A percentile compares a stretch with the other conserved stretches of the same genome.
phyloP scores from a whole-genome alignment of 345 rosid species.

The Capsella bursapastoris region DNA sequence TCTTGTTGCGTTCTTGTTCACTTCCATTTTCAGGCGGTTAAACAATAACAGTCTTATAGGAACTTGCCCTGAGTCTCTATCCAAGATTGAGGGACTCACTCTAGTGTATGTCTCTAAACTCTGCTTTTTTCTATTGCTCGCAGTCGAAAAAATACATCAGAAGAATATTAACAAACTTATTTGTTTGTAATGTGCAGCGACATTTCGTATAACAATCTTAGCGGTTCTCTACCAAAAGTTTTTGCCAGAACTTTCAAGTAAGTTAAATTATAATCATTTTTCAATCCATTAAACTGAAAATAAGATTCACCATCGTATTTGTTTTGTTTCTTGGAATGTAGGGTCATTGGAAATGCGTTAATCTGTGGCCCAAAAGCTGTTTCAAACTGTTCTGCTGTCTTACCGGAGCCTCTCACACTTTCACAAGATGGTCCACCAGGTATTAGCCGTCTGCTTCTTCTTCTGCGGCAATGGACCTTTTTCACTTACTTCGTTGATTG shows the following conservation, averaged over 20 bases:
- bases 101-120: slow-evolving; percentile 69
- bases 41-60: slow-evolving; percentile 96
- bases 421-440: slow-evolving; percentile 77
- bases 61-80: slow-evolving; percentile 75
- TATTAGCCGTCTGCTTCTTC: slow-evolving; percentile 26
- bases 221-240: slow-evolving; percentile 90
- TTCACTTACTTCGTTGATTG: slow-evolving; percentile 21
- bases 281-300: background rate
- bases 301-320: slow-evolving; percentile 26
- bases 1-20: slow-evolving; percentile 4
- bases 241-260: slow-evolving; percentile 96
- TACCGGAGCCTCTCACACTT: slow-evolving; percentile 92
- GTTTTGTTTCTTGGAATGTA: slow-evolving; percentile 43
- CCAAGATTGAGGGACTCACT: slow-evolving; percentile 80
- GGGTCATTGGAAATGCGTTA: slow-evolving; percentile 81
- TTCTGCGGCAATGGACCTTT: slow-evolving; percentile 8
- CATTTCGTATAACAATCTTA: slow-evolving; percentile 89
- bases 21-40: slow-evolving; percentile 64
- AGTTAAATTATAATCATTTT: slow-evolving; percentile 28
- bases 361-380: slow-evolving; percentile 76
- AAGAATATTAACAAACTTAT: background rate
- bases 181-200: slow-evolving; percentile 59
- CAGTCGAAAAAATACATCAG: background rate
- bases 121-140: background rate
- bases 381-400: slow-evolving; percentile 81